Evolutionary conservation across 2,329 filamentous ascomycete genomes (phyloP), one percentile per base, ranked within the genome.

Genomic region (Scedosporium apiospermum): DNA sequence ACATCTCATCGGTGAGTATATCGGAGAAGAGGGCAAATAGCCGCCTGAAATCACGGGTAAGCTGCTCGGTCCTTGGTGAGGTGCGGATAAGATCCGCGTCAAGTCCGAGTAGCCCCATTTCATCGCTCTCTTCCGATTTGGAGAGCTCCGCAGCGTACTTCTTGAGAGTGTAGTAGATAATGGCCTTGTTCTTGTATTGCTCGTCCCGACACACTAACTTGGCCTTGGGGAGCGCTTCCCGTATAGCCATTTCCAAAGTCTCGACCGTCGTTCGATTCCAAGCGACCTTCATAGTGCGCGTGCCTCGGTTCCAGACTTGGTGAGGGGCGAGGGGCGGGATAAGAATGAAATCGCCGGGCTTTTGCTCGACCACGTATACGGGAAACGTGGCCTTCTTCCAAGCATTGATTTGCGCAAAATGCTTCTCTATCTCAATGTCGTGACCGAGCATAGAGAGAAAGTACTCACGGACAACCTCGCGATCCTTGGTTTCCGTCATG

Each of bases 181-280:
- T 97, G 4, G 93, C 91, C 73, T 98, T 98, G 77, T 96, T 97
- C 73, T 98, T 98, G 79, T 99, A 99, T 73, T 98, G 93, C 72
- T 99, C 95, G 67, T 99, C 95, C 44, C 95, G 89, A 71, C 95
- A 98, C 2, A 98, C 93, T 67, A 97, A 84, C 12, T 92, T 85
- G 9, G 93, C 91, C 68, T 92, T 91, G 0, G 93, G 92, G 2
- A 99, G 80, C 0, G 93, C 92, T 76, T 98, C 95, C 64, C 87
- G 83, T 21, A 98, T 74, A 0, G 93, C 95, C 72, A 96, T 79
- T 66, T 93, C 89, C 3, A 99, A 81, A 0, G 95, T 98, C 70
- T 98, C 92, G 2, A 90, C 89, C 0, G 93, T 97, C 0, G 91
- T 97, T 27, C 95, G 85, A 72, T 99, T 99, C 95, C 95, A 99